A percentile compares a stretch with the other conserved stretches of the same genome.
These are phyloP conservation scores for Epicoccum sorghinum DNA, from an alignment of 2,329 filamentous ascomycete genomes.

Conservation along the genomic window DNA sequence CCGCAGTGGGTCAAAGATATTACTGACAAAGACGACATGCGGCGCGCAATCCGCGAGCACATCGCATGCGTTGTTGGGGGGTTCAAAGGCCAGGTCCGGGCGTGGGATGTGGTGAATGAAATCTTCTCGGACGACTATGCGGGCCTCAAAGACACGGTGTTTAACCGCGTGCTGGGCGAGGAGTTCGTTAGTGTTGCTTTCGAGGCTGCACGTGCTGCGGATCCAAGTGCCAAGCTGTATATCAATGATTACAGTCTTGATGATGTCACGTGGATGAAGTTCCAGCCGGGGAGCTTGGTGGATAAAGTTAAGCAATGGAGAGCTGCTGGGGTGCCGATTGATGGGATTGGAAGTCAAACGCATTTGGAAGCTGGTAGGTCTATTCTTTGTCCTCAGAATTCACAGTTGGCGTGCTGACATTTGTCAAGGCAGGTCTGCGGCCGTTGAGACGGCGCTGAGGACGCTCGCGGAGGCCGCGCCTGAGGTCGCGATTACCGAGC, in stretches of 20 bases:
- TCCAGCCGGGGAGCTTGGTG: conserved; percentile 52
- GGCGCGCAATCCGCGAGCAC: conserved; percentile 65
- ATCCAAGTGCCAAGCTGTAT: conserved; percentile 72
- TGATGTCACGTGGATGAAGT: conserved; percentile 49
- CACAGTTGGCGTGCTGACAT: too few relatives aligned
- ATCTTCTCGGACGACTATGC: conserved; percentile 64
- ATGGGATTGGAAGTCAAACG: conserved; percentile 60
- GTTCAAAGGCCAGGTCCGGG: conserved; percentile 69
- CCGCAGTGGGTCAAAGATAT: conserved; percentile 62
- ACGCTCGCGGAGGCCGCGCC: too few relatives aligned
- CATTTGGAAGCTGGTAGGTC: too few relatives aligned
- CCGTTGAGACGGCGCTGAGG: conserved; percentile 36
- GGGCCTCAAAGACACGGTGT: conserved; percentile 64
- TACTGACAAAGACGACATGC: conserved; percentile 60
- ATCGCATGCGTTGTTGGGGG: conserved; percentile 62
- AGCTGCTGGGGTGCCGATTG: conserved; percentile 65
- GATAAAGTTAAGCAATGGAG: conserved; percentile 69
- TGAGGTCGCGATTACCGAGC: conserved; percentile 70
- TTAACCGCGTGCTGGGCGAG: conserved; percentile 71
- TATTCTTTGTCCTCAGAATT: too few relatives aligned
- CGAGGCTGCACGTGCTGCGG: conserved; percentile 68
- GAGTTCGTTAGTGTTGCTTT: conserved; percentile 75
- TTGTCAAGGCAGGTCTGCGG: neutral
- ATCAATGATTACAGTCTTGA: conserved; percentile 56
- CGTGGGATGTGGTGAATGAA: conserved; percentile 70